These are phyloP conservation scores for Xeromyces bisporus DNA, from an alignment of 495 filamentous ascomycete species.

Conservation along the genomic window DNA sequence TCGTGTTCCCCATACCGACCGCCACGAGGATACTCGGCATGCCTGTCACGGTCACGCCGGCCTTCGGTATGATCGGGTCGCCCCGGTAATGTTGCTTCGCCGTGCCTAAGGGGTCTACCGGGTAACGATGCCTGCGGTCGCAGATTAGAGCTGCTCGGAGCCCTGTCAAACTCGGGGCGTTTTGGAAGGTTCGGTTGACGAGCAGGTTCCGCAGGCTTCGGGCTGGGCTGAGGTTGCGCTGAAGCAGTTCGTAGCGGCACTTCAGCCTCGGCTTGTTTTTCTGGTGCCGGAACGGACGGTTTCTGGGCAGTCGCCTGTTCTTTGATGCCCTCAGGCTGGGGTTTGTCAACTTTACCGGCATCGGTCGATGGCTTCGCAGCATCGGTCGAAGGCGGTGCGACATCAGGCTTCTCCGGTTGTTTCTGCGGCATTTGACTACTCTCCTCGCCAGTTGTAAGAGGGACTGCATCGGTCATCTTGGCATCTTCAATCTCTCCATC, in stretches of 20 bases:
- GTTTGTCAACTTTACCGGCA: conserved; percentile 1
- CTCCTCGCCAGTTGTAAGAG: conserved; percentile 7
- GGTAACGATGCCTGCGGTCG: conserved; percentile 22
- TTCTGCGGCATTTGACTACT: conserved; percentile 2
- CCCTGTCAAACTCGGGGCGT: conserved; percentile 21
- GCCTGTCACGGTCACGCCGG: conserved; percentile 23
- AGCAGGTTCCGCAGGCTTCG: conserved; percentile 14
- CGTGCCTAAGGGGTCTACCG: conserved; percentile 12
- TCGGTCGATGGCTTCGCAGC: conserved; percentile 1
- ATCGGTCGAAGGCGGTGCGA: conserved; percentile 3
- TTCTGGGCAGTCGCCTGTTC: conserved; percentile 7
- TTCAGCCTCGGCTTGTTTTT: conserved; percentile 3
- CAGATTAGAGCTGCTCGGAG: conserved; percentile 5
- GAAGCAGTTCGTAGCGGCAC: too few relatives aligned
- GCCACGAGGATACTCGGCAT: conserved; percentile 19
- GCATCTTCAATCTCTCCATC: conserved; percentile 66
- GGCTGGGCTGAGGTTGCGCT: conserved; percentile 10
- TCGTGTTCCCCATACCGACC: conserved; percentile 22
- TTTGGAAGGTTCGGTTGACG: conserved; percentile 18
- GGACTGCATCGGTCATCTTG: conserved; percentile 28
- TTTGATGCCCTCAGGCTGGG: conserved; percentile 2
- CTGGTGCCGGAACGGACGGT: conserved; percentile 2
- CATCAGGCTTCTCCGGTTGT: conserved; percentile 3
- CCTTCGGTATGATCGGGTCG: conserved; percentile 25
- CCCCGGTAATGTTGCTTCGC: conserved; percentile 17